Base-by-base conservation (phyloP, 345 rosid species). In the Lumnitzera racemosa region DNA sequence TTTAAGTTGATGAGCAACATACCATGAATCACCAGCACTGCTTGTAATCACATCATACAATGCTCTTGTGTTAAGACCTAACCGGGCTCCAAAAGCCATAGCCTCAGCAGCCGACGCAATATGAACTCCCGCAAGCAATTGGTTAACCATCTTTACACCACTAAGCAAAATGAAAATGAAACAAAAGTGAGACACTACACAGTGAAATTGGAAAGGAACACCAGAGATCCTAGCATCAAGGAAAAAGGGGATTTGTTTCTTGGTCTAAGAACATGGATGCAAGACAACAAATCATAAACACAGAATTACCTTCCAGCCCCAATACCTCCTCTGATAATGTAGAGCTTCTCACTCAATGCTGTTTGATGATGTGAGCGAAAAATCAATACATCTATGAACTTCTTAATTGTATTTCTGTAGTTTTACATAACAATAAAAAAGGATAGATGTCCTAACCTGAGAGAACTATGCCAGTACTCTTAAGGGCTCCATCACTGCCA, bases 21-120 rank as follows among this genome's bases (percentile, higher is more conserved):
- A 92, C 96, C 98, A 92, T 61, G 98, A 92, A 76, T 85, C 78
- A 71, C 96, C 98, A 41, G 78, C 80, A 57, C 83, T 76, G 62
- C 78, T 75, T 50, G 72, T 67, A 48, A 89, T 82, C 48, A 76
- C 74, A 72, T 87, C 72, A 61, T 87, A 92, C 57, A 92, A 81
- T 61, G 61, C 69, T 79, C 91, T 77, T 58, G 98, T 79, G 66
- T 76, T 78, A 69, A 92, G 96, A 70, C 98, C 89, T 70, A 92
- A 77, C 36, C 89, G 89, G 70, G 96, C 90, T 66, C 96, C 98
- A 64, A 89, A 82, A 54, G 98, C 98, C 84, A 92, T 87, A 61
- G 96, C 98, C 78, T 92, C 98, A 15, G 98, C 98, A 64, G 96
- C 80, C 67, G 94, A 76, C 70, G 96, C 98, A 63, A 92, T 92